These are phyloP conservation scores for Paulownia fortunei DNA, from an alignment of 257 asterid species.

Conservation along the genomic window DNA sequence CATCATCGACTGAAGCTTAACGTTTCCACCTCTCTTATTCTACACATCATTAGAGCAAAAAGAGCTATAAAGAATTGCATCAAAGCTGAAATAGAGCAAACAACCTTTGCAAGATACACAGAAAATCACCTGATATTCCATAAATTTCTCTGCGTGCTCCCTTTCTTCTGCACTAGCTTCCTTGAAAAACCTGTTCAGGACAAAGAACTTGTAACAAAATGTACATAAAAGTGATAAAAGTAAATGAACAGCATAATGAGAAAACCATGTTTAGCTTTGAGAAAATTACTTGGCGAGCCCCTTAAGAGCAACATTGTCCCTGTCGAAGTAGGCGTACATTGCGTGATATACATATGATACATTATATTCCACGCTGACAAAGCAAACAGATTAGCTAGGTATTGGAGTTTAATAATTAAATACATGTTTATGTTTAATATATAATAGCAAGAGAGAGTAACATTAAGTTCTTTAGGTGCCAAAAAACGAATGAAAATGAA, in stretches of 20 bases:
- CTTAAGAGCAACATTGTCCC: conserved; percentile 70
- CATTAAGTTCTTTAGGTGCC: neutral
- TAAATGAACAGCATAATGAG: neutral
- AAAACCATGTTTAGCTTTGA: conserved; percentile 7
- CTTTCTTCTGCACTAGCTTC: conserved; percentile 68
- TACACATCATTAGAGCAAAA: conserved; percentile 14
- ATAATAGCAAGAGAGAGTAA: too few species aligned
- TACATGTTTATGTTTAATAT: neutral
- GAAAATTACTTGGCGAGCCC: conserved; percentile 63
- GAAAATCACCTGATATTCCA: too few species aligned
- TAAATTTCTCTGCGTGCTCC: conserved; percentile 65
- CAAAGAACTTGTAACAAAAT: neutral
- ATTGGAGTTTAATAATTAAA: neutral
- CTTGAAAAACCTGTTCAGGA: conserved; percentile 55
- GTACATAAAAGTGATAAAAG: neutral
- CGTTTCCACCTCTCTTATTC: conserved; percentile 38
- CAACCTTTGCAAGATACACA: neutral
- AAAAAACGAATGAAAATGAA: neutral
- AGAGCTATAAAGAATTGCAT: neutral
- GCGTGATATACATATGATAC: conserved; percentile 73
- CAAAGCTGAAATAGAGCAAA: conserved; percentile 3
- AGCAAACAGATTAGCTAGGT: neutral
- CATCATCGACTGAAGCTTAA: conserved; percentile 27
- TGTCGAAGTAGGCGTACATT: conserved; percentile 66
- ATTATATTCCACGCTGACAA: conserved; percentile 63